Conservation (phyloP, 2,329 filamentous ascomycete species). For the Ceratocystiopsis minuta region DNA sequence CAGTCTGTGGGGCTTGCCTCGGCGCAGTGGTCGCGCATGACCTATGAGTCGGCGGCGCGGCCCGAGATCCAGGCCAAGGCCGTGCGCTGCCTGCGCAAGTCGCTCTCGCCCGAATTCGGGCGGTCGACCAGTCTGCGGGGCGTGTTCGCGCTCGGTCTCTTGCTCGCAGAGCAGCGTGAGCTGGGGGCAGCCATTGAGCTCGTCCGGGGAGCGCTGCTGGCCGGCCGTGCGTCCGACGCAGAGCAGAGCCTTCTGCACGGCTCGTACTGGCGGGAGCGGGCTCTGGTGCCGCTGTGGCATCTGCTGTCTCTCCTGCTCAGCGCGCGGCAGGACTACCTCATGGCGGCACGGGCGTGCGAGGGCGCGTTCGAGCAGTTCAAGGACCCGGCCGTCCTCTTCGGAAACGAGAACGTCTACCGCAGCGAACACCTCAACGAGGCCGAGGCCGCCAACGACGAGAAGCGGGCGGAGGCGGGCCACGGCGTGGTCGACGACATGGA, state of each 20-base stretch:
- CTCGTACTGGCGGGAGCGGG: slow-evolving; percentile 43
- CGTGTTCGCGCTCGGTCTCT: slow-evolving; percentile 61
- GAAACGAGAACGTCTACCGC: slow-evolving; percentile 38
- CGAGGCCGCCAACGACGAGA: slow-evolving; percentile 19
- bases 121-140: slow-evolving; percentile 54
- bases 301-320: slow-evolving; percentile 72
- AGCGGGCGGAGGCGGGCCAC: slow-evolving; percentile 9
- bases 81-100: slow-evolving; percentile 55
- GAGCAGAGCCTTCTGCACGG: slow-evolving; percentile 27
- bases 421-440: slow-evolving; percentile 50
- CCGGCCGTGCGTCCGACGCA: slow-evolving; percentile 30
- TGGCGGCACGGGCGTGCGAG: slow-evolving; percentile 69
- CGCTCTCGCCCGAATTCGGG: slow-evolving; percentile 48
- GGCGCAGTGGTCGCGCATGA: slow-evolving; percentile 72
- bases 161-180: slow-evolving; percentile 78
- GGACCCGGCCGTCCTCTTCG: slow-evolving; percentile 51
- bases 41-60: slow-evolving; percentile 54
- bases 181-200: slow-evolving; percentile 64
- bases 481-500: slow-evolving; percentile 65
- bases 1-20: slow-evolving; percentile 72
- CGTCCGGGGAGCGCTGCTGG: slow-evolving; percentile 56
- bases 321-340: slow-evolving; percentile 66
- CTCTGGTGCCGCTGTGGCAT: slow-evolving; percentile 73
- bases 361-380: slow-evolving; percentile 83
- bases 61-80: slow-evolving; percentile 61